A percentile compares a stretch with the other conserved stretches of the same genome.
Conservation (phyloP, 306 rosid genomes). For the Clitoria ternatea region DNA sequence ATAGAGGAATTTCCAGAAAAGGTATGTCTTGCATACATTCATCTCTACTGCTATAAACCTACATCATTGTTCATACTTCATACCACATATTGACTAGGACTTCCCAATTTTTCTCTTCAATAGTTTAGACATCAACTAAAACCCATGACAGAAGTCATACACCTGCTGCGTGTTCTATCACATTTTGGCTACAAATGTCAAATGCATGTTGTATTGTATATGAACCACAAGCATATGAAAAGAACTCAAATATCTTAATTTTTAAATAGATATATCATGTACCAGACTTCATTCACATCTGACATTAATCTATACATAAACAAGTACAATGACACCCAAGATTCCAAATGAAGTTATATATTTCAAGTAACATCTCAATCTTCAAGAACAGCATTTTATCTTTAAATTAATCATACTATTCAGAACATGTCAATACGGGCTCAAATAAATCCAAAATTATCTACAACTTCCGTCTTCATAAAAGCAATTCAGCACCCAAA, state of each 20-base stretch:
- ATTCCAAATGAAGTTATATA: background rate
- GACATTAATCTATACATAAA: background rate
- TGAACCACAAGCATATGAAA: background rate
- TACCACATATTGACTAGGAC: background rate
- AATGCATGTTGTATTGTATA: background rate
- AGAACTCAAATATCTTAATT: background rate
- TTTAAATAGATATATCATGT: no score
- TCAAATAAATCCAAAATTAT: background rate
- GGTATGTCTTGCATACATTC: background rate
- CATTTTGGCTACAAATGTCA: background rate
- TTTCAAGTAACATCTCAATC: background rate
- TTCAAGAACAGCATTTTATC: conserved; percentile 5
- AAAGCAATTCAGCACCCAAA: background rate
- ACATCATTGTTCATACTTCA: conserved; percentile 3
- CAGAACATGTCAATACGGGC: background rate
- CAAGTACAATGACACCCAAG: background rate
- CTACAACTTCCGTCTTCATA: background rate
- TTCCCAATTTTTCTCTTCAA: conserved; percentile 16
- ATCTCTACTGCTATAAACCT: background rate
- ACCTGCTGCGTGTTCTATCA: background rate
- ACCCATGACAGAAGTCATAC: background rate
- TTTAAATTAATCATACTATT: conserved; percentile 1
- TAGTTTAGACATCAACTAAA: background rate
- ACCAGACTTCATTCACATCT: background rate
- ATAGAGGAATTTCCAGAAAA: background rate